phyloP scores from a whole-genome alignment of 73 alveolate genomes.

The Paramecium sonneborni region DNA sequence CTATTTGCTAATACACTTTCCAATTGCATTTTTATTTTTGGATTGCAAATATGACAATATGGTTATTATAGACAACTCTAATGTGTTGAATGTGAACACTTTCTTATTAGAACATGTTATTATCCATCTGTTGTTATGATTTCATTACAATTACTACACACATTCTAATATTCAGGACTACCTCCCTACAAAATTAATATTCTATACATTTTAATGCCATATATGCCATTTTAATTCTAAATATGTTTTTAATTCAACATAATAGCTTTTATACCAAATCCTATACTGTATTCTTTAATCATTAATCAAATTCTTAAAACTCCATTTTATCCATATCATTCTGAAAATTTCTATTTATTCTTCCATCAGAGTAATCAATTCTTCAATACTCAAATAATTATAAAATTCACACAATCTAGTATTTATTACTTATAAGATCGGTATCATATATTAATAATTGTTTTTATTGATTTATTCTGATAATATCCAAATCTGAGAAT shows the following conservation, averaged over 20 bases:
- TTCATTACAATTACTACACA: constrained; percentile 16
- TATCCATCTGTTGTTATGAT: background rate
- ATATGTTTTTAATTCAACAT: background rate
- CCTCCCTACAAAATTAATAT: background rate
- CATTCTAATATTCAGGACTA: background rate
- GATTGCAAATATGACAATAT: constrained; percentile 38
- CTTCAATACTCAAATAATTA: background rate
- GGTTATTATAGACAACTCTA: background rate
- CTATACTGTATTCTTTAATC: background rate
- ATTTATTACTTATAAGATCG: background rate
- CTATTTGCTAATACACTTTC: constrained; percentile 33
- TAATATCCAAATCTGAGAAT: background rate
- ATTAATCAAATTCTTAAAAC: background rate
- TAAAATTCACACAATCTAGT: background rate
- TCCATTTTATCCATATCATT: constrained; percentile 14
- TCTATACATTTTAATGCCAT: background rate
- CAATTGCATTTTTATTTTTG: constrained; percentile 31
- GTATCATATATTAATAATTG: background rate
- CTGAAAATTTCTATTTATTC: background rate
- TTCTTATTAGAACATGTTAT: constrained; percentile 26
- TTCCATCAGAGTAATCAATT: background rate
- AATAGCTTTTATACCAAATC: background rate
- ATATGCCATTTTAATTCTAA: background rate
- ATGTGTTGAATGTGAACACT: constrained; percentile 39
- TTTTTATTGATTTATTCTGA: background rate